Base-by-base conservation (phyloP, 129 eudicot species). In the Glebionis coronaria region DNA sequence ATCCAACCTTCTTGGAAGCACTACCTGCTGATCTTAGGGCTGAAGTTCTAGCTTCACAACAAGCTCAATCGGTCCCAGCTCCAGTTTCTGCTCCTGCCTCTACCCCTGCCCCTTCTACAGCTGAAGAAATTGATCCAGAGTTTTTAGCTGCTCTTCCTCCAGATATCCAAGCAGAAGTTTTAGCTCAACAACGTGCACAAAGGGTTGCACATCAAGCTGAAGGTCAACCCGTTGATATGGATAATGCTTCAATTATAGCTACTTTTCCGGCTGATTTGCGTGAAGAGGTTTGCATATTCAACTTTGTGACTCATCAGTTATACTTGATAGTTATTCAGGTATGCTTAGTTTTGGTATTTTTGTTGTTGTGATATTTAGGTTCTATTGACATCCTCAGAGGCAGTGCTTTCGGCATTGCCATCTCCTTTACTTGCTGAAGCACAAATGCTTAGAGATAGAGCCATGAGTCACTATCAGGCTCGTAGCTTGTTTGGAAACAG, bases 111-210 rank as follows among this genome's bases (percentile, higher is more conserved):
- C 93, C 95, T 10, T 84, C 94, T 73, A 46, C 82, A 19, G 84
- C 80, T 46, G 99, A 93, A 72, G 99, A 89, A 68, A 93, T 93
- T 58, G 99, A 93, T 82, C n/a, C n/a, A n/a, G n/a, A n/a, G 72
- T 93, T 93, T 82, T n/a, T n/a, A n/a, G 99, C 99, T 13, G 99
- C n/a, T n/a, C n/a, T n/a, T n/a, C n/a, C 99, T 35, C 99, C 97
- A 29, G 95, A 93, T 73, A 93, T 89, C 67, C 99, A 93, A 74
- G 97, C 99, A 11, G 99, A 93, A 82, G 97, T 93, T 71, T 82
- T 93, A 66, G 97, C 99, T 38, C 99, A 93, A 67, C 99, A 93
- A 74, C 87, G 95, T 15, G 97, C 88, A 19, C 99, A 89, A 74
- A 82, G 99, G 71, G 80, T 89, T 67, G 86, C 88, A 53, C 92